phyloP scores from a whole-genome alignment of 768 basidiomycete genomes.

The Lactifluus hygrophoroides region DNA sequence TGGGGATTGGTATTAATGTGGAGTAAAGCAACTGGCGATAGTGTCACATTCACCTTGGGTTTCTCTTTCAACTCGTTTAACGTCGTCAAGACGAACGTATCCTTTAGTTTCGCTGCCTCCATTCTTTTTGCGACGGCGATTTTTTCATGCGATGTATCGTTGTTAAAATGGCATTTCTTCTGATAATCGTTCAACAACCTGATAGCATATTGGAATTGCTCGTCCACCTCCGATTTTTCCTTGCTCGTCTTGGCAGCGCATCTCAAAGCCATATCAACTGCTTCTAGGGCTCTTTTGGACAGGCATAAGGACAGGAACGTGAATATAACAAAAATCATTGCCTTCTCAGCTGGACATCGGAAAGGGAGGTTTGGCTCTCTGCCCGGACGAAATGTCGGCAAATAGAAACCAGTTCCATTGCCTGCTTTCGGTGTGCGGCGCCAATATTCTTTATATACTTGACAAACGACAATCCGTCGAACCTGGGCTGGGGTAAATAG shows the following conservation, averaged over 20 bases:
- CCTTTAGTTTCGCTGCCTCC: background rate
- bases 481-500: no score
- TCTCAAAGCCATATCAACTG: background rate
- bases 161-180: background rate
- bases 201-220: background rate
- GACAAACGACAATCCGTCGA: background rate
- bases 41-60: background rate
- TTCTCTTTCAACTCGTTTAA: background rate
- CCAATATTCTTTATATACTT: conserved; percentile 9
- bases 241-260: background rate
- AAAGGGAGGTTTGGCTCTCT: background rate
- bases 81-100: background rate
- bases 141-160: no score
- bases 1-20: background rate
- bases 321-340: background rate
- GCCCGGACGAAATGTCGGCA: conserved; percentile 2
- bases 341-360: background rate
- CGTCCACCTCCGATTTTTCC: background rate
- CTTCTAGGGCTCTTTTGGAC: background rate
- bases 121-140: background rate
- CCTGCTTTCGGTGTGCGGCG: conserved; percentile 1
- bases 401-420: background rate
- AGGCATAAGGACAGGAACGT: background rate
- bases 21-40: background rate
- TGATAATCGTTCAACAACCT: background rate